Base-by-base conservation (phyloP, 2,329 filamentous ascomycete species). In the Taxawa tesnikishii region DNA sequence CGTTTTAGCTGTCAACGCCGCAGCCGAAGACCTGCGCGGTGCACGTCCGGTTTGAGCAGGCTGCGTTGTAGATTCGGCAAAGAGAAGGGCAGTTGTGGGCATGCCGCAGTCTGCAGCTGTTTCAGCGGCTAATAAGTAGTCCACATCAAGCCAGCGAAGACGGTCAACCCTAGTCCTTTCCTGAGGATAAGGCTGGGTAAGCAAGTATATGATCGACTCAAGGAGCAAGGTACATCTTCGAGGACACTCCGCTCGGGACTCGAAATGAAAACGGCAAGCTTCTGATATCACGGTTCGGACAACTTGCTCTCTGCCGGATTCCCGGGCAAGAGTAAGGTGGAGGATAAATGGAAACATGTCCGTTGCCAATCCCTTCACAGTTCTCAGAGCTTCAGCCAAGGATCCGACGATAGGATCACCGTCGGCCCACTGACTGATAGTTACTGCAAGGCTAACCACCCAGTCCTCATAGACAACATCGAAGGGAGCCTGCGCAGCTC, bases 121-220 rank as follows among this genome's bases (percentile, higher is more conserved):
- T 15, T 67, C 59, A 2, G 85, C 75, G 15, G 79, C 79, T 38
- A 70, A 59, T 3, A 74, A 54, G 42, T 79, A 80, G 50, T 96
- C 80, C 15, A 96, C 62, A 15, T 93, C 80, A 12, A 99, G 68
- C 92, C 92, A 98, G 31, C 72, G 67, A 30, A 77, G 65, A 35
- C 90, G 73, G 43, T 94, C 83, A 6, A 77, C 77, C 42, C 82
- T 79, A 0, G 83, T 93, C 0, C 62, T 60, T 53, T 98, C 90
- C 9, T 74, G 70, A 0, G 82, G 81, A 10, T 79, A 59, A 16
- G 71, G 67, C 48, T 92, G 87, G 3, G 79, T 84, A 23, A 85
- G 75, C n/a, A 99, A 67, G 49, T 96, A 98, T 3, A 98, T 60
- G 17, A 98, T 65, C 3, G 78, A 73, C 40, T 83, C 79, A 24